phyloP scores from a whole-genome alignment of 2,329 filamentous ascomycete genomes.

The Fusarium lyarnte region DNA sequence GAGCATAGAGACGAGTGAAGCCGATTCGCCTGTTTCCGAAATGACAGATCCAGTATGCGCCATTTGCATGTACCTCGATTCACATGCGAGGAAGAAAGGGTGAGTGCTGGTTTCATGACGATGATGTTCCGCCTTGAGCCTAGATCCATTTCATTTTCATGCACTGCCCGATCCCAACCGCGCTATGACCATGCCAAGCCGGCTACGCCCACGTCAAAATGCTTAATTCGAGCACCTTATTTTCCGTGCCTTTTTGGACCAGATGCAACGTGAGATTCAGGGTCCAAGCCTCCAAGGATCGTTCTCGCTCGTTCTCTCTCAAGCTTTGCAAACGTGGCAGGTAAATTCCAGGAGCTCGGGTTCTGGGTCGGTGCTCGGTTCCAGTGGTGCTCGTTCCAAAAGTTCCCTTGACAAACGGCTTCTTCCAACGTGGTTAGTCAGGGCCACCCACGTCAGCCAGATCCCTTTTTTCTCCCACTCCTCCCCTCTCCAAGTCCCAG shows the following conservation, averaged over 20 bases:
- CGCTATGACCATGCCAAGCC: slow-evolving; percentile 35
- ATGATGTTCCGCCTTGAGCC: not conserved
- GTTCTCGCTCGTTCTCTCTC: not conserved
- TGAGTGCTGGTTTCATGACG: not conserved
- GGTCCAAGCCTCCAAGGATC: not conserved
- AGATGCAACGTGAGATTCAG: slow-evolving; percentile 4
- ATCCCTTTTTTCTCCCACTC: not conserved
- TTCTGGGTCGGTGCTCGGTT: not conserved
- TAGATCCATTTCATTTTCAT: not conserved
- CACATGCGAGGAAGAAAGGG: not conserved
- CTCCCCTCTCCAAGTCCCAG: not conserved
- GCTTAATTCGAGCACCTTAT: slow-evolving; percentile 25
- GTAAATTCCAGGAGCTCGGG: not conserved
- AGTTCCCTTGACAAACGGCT: slow-evolving; percentile 21
- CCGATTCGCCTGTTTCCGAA: slow-evolving; percentile 3
- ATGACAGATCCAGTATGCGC: not conserved
- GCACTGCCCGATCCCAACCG: slow-evolving; percentile 25
- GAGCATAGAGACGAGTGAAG: not conserved
- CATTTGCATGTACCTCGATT: not conserved
- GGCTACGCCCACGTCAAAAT: slow-evolving; percentile 36
- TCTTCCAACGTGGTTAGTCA: slow-evolving; percentile 24
- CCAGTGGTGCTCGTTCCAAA: slow-evolving; percentile 4
- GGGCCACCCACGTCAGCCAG: slow-evolving; percentile 13
- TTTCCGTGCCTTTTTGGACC: not conserved
- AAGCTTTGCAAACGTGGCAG: not conserved